Conservation (phyloP, 441 rosid genomes). For the Gossypium schwendimanii region DNA sequence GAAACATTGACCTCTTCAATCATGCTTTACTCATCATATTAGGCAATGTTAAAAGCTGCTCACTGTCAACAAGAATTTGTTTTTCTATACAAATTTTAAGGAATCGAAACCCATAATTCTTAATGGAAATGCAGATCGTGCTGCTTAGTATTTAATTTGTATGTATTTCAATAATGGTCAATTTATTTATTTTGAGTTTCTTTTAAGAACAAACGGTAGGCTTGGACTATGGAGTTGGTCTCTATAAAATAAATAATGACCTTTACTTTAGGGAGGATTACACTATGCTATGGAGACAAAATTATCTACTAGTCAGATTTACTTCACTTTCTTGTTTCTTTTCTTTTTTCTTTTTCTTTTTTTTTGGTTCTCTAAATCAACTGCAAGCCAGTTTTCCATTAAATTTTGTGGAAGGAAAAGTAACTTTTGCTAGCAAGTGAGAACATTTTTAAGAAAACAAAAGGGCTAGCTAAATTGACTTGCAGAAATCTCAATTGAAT, state of each 20-base stretch:
- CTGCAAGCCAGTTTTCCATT: not conserved
- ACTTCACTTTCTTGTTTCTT: not conserved
- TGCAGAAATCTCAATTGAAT: not conserved
- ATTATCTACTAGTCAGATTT: not conserved
- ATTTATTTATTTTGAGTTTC: too few species aligned
- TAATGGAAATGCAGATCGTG: not conserved
- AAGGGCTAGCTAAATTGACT: not conserved
- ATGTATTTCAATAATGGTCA: not conserved
- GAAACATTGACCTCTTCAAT: not conserved
- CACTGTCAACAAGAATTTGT: not conserved
- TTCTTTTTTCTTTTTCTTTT: not conserved
- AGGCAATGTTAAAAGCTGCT: not conserved
- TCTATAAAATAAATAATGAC: not conserved
- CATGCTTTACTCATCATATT: not conserved
- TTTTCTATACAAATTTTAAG: not conserved
- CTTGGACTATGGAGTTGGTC: too few species aligned
- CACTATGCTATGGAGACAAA: not conserved
- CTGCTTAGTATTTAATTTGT: not conserved
- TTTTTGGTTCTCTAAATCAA: not conserved
- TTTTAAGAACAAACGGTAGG: too few species aligned
- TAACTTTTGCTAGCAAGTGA: not conserved
- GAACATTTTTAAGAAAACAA: not conserved
- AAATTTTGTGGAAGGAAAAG: not conserved
- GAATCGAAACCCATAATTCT: not conserved
- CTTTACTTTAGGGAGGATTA: not conserved